These are phyloP conservation scores for Spizellomyces sp. DNA, from an alignment of 192 early-diverging fungal genomes.

Conservation along the genomic window DNA sequence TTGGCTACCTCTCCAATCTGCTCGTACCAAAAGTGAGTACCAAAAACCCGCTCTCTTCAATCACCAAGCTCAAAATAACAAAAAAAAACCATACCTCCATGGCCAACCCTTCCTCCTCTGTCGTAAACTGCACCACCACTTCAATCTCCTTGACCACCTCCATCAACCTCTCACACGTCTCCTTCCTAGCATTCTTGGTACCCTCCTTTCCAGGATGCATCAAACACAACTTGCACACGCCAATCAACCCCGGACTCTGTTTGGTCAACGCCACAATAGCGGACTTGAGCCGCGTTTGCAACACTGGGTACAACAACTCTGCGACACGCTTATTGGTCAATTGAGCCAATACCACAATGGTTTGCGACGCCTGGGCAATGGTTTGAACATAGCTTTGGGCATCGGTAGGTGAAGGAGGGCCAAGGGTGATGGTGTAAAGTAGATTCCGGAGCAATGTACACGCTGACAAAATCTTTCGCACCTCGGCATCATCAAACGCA, in stretches of 20 bases:
- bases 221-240: constrained; percentile 33
- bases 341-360: constrained; percentile 39
- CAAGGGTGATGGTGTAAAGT: constrained; percentile 20
- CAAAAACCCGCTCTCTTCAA: background rate
- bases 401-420: background rate
- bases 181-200: constrained; percentile 1
- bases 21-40: background rate
- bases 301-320: constrained; percentile 35
- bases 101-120: constrained; percentile 39
- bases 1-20: constrained; percentile 19
- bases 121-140: constrained; percentile 35
- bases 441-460: constrained; percentile 16
- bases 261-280: constrained; percentile 30
- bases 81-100: constrained; percentile 8
- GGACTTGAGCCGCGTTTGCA: constrained; percentile 39
- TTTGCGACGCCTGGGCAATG: constrained; percentile 38
- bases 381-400: constrained; percentile 13
- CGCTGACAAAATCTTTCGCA: constrained; percentile 43
- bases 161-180: constrained; percentile 24
- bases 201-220: constrained; percentile 14
- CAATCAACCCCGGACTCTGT: constrained; percentile 43
- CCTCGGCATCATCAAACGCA: constrained; percentile 52
- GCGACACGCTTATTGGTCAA: constrained; percentile 37
- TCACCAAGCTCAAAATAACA: constrained; percentile 10
- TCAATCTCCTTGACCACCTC: constrained; percentile 37